Base-by-base conservation (phyloP, 2,329 filamentous ascomycete species). In the Aspergillus sp. region DNA sequence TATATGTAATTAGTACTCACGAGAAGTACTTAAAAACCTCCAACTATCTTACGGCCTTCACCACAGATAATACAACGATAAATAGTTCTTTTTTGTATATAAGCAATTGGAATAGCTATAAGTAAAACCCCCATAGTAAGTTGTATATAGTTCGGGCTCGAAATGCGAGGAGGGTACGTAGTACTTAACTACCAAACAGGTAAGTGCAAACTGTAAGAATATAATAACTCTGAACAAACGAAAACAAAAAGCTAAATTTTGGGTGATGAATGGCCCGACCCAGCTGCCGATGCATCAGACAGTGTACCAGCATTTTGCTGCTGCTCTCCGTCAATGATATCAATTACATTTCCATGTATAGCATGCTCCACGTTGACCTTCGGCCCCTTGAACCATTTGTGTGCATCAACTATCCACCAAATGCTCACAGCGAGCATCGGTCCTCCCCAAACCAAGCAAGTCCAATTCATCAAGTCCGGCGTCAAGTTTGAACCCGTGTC, bases 301-400 rank as follows among this genome's bases (percentile, higher is more conserved):
- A 48, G 12, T 39, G 8, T n/a, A 47, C 14, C 17, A 17, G 43
- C 23, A 9, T 11, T 31, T 62, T 63, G 21, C 66, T 53, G 7
- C 65, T 48, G 43, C 11, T 37, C 66, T 48, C 37, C 35, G 23
- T 40, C 67, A 50, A 69, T 66, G 59, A 64, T 64, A 12, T 69
- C 55, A 19, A 68, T 59, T n/a, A 61, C 45, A 23, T 55, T 35
- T 17, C 61, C 55, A 56, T 73, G 69, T 47, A 74, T 69, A 11
- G 68, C 68, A 71, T 86, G 83, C 63, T 85, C 81, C 25, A 89
- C 76, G 65, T 89, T 89, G 60, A 90, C 83, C 75, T 85, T 88
- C 0, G 87, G 87, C 0, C 87, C 87, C 66, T 84, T 87, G 73
- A 90, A 90, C 87, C 87, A 90, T 66, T 84, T 87, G 49, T 79